phyloP scores from a whole-genome alignment of 495 filamentous ascomycete species.

The Talaromyces stipitatus region DNA sequence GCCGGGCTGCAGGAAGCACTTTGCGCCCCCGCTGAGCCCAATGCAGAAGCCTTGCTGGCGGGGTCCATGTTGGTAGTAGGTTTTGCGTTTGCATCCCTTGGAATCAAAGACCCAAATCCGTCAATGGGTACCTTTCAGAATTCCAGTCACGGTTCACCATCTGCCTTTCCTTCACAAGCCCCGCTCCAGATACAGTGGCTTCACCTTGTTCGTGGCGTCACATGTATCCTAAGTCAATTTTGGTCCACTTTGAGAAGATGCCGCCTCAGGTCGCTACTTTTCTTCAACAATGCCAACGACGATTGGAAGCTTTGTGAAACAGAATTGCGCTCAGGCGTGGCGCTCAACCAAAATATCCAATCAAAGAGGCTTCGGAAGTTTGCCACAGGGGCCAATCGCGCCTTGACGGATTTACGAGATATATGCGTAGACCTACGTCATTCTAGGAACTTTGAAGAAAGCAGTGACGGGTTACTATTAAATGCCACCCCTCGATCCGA shows the following conservation, averaged over 20 bases:
- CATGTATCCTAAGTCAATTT: slow-evolving; percentile 9
- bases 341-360: not conserved
- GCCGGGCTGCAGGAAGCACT: slow-evolving; percentile 15
- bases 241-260: slow-evolving; percentile 14
- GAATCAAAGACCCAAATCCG: slow-evolving; percentile 8
- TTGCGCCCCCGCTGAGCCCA: not conserved
- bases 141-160: not conserved
- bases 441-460: not conserved
- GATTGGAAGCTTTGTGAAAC: slow-evolving; percentile 13
- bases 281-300: slow-evolving; percentile 13
- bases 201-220: slow-evolving; percentile 15
- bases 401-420: not conserved
- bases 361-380: not conserved
- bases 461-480: not conserved
- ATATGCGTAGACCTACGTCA: not conserved
- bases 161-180: too few species aligned
- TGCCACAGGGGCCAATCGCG: not conserved
- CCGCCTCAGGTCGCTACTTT: slow-evolving; percentile 12
- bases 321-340: not conserved
- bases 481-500: not conserved
- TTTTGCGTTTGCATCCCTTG: slow-evolving; percentile 18
- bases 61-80: slow-evolving; percentile 17
- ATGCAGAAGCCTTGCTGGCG: slow-evolving; percentile 10
- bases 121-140: not conserved
- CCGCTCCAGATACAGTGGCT: slow-evolving; percentile 18